Evolutionary conservation across 306 rosid species (phyloP).

Genomic region (Glycine latifolia): DNA sequence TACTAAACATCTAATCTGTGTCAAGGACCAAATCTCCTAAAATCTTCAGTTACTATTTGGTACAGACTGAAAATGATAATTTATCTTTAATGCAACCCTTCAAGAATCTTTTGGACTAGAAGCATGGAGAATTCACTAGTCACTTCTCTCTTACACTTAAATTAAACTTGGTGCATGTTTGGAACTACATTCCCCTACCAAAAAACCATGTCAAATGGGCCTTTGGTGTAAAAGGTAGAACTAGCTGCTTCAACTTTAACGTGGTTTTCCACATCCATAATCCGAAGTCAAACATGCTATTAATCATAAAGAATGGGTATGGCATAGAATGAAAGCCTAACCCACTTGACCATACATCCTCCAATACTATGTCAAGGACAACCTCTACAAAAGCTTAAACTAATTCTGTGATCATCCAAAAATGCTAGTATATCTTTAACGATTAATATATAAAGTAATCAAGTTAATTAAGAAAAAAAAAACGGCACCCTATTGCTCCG

Average conservation of each 20-base stretch:
- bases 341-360: not conserved
- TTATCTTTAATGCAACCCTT: too few species aligned
- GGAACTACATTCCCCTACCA: too few species aligned
- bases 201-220: too few species aligned
- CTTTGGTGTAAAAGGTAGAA: too few species aligned
- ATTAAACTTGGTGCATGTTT: not conserved
- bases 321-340: not conserved
- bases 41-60: too few species aligned
- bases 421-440: constrained; percentile 9
- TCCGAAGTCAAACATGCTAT: not conserved
- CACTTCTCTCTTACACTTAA: not conserved
- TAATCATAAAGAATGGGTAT: not conserved
- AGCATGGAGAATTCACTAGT: not conserved
- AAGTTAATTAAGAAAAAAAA: not conserved
- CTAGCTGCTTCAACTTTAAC: too few species aligned
- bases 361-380: constrained; percentile 3
- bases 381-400: constrained; percentile 4
- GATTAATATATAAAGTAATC: not conserved
- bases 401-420: not conserved
- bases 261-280: too few species aligned
- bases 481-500: not conserved
- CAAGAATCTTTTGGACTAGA: too few species aligned
- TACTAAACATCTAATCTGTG: too few species aligned
- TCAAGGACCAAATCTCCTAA: too few species aligned
- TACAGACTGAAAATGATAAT: too few species aligned